phyloP scores from a whole-genome alignment of 768 basidiomycete genomes.

The Rhodosporidiobolus sp. region DNA sequence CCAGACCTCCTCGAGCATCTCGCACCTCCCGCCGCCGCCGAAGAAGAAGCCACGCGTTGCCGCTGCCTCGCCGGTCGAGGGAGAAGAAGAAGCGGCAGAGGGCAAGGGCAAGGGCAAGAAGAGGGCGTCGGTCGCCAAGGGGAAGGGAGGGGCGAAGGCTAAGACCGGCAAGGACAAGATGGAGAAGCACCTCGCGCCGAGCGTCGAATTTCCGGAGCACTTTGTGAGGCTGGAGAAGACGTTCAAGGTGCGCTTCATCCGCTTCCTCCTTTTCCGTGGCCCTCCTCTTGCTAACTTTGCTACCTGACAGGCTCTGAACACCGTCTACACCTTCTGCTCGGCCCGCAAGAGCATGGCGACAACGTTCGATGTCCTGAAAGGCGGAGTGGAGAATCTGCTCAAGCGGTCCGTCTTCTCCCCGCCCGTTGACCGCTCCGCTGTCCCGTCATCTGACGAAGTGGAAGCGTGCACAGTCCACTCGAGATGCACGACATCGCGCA shows the following conservation, averaged over 20 bases:
- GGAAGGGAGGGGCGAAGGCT: slow-evolving; percentile 9
- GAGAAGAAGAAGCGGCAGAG: slow-evolving; percentile 9
- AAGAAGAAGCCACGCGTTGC: slow-evolving; percentile 17
- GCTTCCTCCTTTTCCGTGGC: neutral
- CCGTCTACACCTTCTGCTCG: slow-evolving; percentile 81
- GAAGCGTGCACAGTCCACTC: slow-evolving; percentile 63
- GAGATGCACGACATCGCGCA: slow-evolving; percentile 75
- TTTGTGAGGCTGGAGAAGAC: slow-evolving; percentile 55
- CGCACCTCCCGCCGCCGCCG: slow-evolving; percentile 25
- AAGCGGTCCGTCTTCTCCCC: slow-evolving; percentile 58
- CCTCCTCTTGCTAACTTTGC: no score
- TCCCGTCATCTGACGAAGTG: no score
- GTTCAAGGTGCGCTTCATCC: slow-evolving; percentile 58
- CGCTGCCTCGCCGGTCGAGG: slow-evolving; percentile 29
- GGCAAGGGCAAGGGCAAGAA: slow-evolving; percentile 5
- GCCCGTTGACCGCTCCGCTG: neutral
- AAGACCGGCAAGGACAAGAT: slow-evolving; percentile 39
- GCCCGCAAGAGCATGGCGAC: slow-evolving; percentile 74
- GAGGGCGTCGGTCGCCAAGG: slow-evolving; percentile 5
- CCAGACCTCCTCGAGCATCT: neutral
- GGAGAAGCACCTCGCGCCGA: slow-evolving; percentile 24
- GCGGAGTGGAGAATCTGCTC: slow-evolving; percentile 74
- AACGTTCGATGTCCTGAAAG: slow-evolving; percentile 69
- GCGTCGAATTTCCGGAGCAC: slow-evolving; percentile 60
- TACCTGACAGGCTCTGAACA: slow-evolving; percentile 68